These are phyloP conservation scores for Fusarium fracticaudum DNA, from an alignment of 2,329 filamentous ascomycete genomes.

Conservation along the genomic window DNA sequence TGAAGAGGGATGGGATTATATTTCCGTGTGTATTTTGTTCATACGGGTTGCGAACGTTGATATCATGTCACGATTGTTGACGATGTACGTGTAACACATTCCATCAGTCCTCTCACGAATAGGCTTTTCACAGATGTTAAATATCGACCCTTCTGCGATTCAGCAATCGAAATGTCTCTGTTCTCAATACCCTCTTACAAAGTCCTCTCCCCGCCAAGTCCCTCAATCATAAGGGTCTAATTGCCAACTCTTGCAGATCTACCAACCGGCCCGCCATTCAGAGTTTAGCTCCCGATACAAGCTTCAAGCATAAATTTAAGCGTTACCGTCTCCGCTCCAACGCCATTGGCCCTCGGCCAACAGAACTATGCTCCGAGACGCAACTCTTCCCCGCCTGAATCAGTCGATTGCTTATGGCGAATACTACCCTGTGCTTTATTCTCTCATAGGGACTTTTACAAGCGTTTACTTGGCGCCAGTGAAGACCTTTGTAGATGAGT, in stretches of 20 bases:
- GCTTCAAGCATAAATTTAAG: constrained; percentile 7
- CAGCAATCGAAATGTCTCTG: accelerated
- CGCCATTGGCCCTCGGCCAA: constrained; percentile 16
- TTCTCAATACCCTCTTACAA: accelerated
- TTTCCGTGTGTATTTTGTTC: background rate
- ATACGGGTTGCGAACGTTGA: background rate
- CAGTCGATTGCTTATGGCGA: constrained; percentile 18
- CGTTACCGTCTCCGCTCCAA: background rate
- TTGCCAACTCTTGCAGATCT: constrained; percentile 11
- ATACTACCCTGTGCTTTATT: background rate
- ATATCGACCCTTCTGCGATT: accelerated
- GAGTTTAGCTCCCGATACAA: constrained; percentile 24
- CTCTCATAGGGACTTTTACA: background rate
- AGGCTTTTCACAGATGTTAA: accelerated
- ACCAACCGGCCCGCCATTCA: constrained; percentile 14
- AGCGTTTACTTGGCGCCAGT: background rate
- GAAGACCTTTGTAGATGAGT: background rate
- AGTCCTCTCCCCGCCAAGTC: background rate
- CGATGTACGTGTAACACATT: background rate
- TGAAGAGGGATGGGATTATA: background rate
- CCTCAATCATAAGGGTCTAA: constrained; percentile 1
- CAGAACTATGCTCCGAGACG: constrained; percentile 28
- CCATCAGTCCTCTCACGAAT: accelerated
- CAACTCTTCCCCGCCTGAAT: constrained; percentile 7
- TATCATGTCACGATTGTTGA: background rate